Evolutionary conservation across 2,329 filamentous ascomycete genomes (phyloP).

Genomic region (Tricladium varicosporioides): DNA sequence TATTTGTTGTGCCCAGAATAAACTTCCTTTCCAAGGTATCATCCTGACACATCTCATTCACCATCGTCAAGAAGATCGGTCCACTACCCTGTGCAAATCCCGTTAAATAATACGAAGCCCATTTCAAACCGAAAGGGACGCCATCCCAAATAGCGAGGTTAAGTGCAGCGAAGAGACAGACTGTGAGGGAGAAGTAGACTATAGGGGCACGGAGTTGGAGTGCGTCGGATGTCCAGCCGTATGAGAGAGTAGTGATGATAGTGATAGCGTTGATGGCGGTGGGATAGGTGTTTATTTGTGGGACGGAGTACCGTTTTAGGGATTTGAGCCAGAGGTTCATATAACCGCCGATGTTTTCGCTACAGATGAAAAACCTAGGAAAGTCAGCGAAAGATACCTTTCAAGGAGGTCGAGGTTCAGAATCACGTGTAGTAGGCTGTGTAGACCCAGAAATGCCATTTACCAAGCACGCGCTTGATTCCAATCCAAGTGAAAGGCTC

Average conservation of each 20-base stretch:
- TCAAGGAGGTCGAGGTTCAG: not conserved
- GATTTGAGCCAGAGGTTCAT: conserved; percentile 29
- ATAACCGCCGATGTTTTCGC: conserved; percentile 27
- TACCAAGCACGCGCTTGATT: conserved; percentile 30
- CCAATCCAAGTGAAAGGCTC: conserved; percentile 24
- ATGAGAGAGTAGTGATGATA: conserved; percentile 28
- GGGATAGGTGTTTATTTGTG: conserved; percentile 33
- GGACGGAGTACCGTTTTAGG: conserved; percentile 27
- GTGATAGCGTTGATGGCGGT: conserved; percentile 31
- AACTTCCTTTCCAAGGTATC: conserved; percentile 27
- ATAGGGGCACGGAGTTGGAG: conserved; percentile 28
- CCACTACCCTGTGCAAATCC: conserved; percentile 29
- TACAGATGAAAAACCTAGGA: conserved; percentile 30
- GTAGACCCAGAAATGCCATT: conserved; percentile 37
- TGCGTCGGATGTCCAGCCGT: conserved; percentile 32
- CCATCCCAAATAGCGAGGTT: conserved; percentile 30
- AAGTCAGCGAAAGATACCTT: not conserved
- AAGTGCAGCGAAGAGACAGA: conserved; percentile 29
- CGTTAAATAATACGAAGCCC: conserved; percentile 29
- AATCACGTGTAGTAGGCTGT: conserved; percentile 31
- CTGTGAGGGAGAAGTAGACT: conserved; percentile 27
- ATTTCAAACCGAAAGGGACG: conserved; percentile 28
- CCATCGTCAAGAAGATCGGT: conserved; percentile 30
- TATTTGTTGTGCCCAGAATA: conserved; percentile 28
- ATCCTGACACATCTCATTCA: conserved; percentile 26